Evolutionary conservation across 2,329 filamentous ascomycete genomes (phyloP), one percentile per base, ranked within the genome.

Genomic region (Colletotrichum sp.): DNA sequence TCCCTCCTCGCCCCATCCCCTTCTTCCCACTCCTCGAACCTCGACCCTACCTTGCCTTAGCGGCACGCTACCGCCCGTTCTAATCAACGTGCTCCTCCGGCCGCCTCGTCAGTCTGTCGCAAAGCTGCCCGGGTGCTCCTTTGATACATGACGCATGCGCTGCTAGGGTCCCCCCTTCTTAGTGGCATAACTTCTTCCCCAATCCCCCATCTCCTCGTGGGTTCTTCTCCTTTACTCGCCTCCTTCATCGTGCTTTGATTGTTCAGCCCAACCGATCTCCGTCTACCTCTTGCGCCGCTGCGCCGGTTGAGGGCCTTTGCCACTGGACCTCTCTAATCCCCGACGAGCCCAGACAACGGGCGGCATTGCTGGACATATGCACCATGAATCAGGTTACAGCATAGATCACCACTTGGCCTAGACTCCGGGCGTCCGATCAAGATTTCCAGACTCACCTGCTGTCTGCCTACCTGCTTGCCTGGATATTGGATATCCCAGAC

Each of bases 341-440:
- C 60, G 27, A 55, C 74, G 34, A 52, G 60, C 68, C 69, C 48
- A 71, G n/a, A 48, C 76, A 74, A 80, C 77, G 77, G 77, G 78
- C 78, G 77, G 81, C 81, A 82, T 83, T 82, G 81, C 81, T 80
- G 80, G 81, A 81, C 78, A 83, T 82, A 82, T 80, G 79, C 80
- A 80, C 77, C 76, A 78, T 78, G 78, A 78, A 77, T 79, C 74
- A 80, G 77, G 78, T 78, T 78, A 36, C 63, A 70, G 76, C 76
- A 77, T 77, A 77, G 76, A 77, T 77, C 76, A 77, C 64, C 63
- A 70, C 64, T 34, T 77, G 76, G 71, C 67, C 70, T 75, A 75
- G 59, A 77, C 72, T 63, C 71, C 36, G 28, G 61, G 65, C 74
- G 67, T 60, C 65, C 66, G 65, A 69, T 61, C 74, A 74, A 76